Evolutionary conservation across 352 stramenopile species (phyloP).

Genomic region (Globisporangium iwayamae): DNA sequence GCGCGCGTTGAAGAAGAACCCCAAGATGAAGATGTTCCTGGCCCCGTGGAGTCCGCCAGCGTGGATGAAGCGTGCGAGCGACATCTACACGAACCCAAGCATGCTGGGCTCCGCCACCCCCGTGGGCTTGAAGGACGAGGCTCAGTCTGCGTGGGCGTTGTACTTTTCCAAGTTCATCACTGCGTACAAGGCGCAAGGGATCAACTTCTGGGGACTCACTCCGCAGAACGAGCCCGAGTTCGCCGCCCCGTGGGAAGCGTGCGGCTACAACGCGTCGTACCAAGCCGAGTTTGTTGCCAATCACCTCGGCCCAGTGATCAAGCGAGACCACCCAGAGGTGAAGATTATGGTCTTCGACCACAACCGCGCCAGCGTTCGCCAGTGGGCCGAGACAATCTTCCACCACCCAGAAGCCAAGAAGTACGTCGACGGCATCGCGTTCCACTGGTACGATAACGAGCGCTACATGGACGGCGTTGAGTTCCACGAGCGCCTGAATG

Average conservation of each 20-base stretch:
- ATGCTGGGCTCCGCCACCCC: slow-evolving; percentile 59
- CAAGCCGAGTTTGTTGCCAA: slow-evolving; percentile 80
- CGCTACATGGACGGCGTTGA: slow-evolving; percentile 70
- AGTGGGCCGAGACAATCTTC: slow-evolving; percentile 77
- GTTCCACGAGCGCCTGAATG: slow-evolving; percentile 70
- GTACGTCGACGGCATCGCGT: slow-evolving; percentile 89
- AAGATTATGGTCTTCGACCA: slow-evolving; percentile 92
- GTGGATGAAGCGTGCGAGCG: slow-evolving; percentile 73
- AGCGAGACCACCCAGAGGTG: slow-evolving; percentile 82
- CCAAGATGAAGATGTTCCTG: slow-evolving; percentile 80
- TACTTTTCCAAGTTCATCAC: slow-evolving; percentile 93
- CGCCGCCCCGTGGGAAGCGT: slow-evolving; percentile 70
- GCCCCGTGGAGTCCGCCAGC: slow-evolving; percentile 86
- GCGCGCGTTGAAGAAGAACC: slow-evolving; percentile 55
- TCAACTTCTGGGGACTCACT: slow-evolving; percentile 87
- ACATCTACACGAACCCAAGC: slow-evolving; percentile 46
- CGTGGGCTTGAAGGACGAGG: slow-evolving; percentile 44
- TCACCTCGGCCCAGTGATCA: slow-evolving; percentile 80
- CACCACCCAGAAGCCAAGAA: slow-evolving; percentile 50
- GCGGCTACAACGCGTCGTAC: slow-evolving; percentile 43
- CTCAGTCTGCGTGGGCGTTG: slow-evolving; percentile 72
- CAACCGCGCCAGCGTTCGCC: slow-evolving; percentile 72
- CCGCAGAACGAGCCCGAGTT: slow-evolving; percentile 91
- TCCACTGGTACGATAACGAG: slow-evolving; percentile 85
- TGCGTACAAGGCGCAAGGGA: slow-evolving; percentile 83